A percentile compares a stretch with the other conserved stretches of the same genome.
These are phyloP conservation scores for Xylariaceae sp. DNA, from an alignment of 2,329 filamentous ascomycete genomes.

Conservation along the genomic window DNA sequence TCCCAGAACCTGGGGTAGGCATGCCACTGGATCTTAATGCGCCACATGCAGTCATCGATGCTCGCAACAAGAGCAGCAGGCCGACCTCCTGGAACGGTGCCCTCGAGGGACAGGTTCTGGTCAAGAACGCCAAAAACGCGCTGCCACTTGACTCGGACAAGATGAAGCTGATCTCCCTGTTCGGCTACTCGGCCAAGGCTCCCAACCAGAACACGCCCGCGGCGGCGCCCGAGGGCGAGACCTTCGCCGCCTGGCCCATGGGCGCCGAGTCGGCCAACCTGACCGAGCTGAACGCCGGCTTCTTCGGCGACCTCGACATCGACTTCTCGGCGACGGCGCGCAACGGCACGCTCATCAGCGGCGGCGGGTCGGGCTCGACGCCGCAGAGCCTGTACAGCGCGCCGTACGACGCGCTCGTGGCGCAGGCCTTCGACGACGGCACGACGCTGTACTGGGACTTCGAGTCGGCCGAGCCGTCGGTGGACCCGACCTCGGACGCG, in stretches of 20 bases:
- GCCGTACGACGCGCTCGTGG: slow-evolving; percentile 31
- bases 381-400: slow-evolving; percentile 28
- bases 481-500: slow-evolving; percentile 37
- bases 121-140: slow-evolving; percentile 38
- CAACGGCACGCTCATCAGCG: slow-evolving; percentile 30
- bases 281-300: slow-evolving; percentile 9
- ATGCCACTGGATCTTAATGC: slow-evolving; percentile 26
- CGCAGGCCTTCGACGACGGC: slow-evolving; percentile 32
- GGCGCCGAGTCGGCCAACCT: slow-evolving; percentile 9
- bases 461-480: slow-evolving; percentile 25
- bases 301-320: slow-evolving; percentile 15
- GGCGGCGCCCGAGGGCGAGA: slow-evolving; percentile 35
- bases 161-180: slow-evolving; percentile 39
- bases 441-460: slow-evolving; percentile 39
- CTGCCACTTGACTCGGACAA: slow-evolving; percentile 34
- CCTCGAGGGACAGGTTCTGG: slow-evolving; percentile 26
- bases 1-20: slow-evolving; percentile 23
- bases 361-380: slow-evolving; percentile 32
- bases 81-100: slow-evolving; percentile 27
- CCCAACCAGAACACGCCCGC: slow-evolving; percentile 27
- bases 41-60: slow-evolving; percentile 33
- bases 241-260: slow-evolving; percentile 9
- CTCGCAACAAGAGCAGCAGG: slow-evolving; percentile 25
- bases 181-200: slow-evolving; percentile 33
- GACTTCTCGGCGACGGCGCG: slow-evolving; percentile 18